A percentile compares a stretch with the other conserved stretches of the same genome.
These are phyloP conservation scores for Dovyalis caffra DNA, from an alignment of 345 rosid species.

Conservation along the genomic window DNA sequence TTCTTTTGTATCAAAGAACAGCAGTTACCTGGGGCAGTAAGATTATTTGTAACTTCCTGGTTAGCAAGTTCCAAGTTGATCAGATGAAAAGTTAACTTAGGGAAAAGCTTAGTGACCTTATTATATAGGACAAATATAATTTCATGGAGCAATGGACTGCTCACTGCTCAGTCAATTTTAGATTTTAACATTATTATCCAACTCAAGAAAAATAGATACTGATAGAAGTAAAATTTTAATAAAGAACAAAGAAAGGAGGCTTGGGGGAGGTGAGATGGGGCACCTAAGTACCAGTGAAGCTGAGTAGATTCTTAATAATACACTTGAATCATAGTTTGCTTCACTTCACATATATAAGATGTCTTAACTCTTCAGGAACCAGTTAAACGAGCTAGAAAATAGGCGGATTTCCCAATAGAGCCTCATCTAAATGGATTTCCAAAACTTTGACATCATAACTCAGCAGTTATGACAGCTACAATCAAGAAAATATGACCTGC, in stretches of 20 bases:
- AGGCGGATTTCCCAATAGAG: too few relatives aligned
- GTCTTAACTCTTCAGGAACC: too few relatives aligned
- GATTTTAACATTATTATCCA: neutral
- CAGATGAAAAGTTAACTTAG: neutral
- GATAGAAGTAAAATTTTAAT: neutral
- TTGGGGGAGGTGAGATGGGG: neutral
- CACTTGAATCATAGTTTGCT: too few relatives aligned
- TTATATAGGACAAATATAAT: neutral
- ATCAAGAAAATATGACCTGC: neutral
- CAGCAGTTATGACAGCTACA: neutral
- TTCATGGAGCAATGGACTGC: neutral
- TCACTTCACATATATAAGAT: too few relatives aligned
- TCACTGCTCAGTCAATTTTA: constrained; percentile 4
- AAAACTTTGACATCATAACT: neutral
- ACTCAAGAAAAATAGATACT: neutral
- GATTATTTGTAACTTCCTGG: neutral
- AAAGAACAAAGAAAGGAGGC: neutral
- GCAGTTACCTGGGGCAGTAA: too few relatives aligned
- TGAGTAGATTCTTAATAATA: too few relatives aligned
- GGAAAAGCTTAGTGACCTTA: neutral
- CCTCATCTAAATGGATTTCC: neutral
- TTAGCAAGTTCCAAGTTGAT: neutral
- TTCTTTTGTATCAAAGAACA: neutral
- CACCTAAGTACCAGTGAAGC: too few relatives aligned
- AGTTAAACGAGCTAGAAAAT: neutral